phyloP scores from a whole-genome alignment of 2,329 filamentous ascomycete genomes.

The Diaporthe sp. region DNA sequence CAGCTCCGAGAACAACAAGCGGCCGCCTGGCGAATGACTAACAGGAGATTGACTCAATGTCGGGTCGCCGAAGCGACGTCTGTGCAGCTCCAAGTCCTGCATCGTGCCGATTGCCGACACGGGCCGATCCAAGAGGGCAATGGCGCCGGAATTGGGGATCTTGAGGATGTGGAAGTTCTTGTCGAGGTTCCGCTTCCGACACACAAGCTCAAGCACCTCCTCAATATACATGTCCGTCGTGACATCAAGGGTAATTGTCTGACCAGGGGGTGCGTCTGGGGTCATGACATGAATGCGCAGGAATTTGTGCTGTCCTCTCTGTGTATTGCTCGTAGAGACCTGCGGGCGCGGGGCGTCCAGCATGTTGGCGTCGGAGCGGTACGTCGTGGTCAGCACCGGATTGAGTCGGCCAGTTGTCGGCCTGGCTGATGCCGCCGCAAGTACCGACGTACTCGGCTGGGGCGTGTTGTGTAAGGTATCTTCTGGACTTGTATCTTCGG shows the following conservation, averaged over 20 bases:
- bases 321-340: constrained; percentile 57
- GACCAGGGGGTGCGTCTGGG: constrained; percentile 78
- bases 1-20: constrained; percentile 39
- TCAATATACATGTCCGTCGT: constrained; percentile 88
- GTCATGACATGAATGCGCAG: constrained; percentile 80
- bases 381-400: constrained; percentile 73
- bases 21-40: constrained; percentile 38
- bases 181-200: constrained; percentile 82
- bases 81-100: constrained; percentile 80
- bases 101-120: constrained; percentile 84
- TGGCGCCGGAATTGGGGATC: constrained; percentile 79
- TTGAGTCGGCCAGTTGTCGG: constrained; percentile 57
- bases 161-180: constrained; percentile 85
- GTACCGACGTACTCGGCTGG: constrained; percentile 53
- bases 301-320: constrained; percentile 77
- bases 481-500: constrained; percentile 56
- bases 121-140: constrained; percentile 82
- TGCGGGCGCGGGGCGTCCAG: constrained; percentile 70
- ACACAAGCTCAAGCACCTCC: constrained; percentile 84
- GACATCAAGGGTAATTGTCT: constrained; percentile 80
- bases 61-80: constrained; percentile 73
- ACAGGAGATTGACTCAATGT: constrained; percentile 40
- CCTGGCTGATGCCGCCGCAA: constrained; percentile 44
- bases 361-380: constrained; percentile 65
- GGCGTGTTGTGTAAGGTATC: constrained; percentile 64